Conservation (phyloP, 345 rosid species). For the Hypericum androsaemum region DNA sequence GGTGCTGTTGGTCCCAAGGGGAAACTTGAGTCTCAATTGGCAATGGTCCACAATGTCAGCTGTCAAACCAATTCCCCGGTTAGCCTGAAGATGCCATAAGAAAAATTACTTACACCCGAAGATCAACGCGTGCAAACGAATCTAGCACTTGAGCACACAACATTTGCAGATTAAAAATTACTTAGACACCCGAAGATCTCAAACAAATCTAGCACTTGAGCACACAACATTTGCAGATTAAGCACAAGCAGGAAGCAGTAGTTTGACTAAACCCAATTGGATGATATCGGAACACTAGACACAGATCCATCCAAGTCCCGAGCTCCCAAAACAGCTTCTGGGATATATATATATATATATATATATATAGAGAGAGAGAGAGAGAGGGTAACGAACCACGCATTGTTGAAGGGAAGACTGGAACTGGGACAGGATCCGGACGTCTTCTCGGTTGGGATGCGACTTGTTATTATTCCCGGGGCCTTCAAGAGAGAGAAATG, state of each 20-base stretch:
- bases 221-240: too few relatives aligned
- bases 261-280: too few relatives aligned
- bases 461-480: constrained; percentile 11
- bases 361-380: neutral
- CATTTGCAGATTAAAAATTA: neutral
- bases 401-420: constrained; percentile 73
- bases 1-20: constrained; percentile 88
- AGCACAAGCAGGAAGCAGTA: too few relatives aligned
- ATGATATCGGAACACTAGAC: too few relatives aligned
- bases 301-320: too few relatives aligned
- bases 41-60: constrained; percentile 68
- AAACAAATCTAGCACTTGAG: neutral
- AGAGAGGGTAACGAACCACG: constrained; percentile 46
- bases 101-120: neutral
- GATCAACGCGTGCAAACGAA: neutral
- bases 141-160: neutral
- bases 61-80: constrained; percentile 84
- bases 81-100: constrained; percentile 35
- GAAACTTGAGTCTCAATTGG: constrained; percentile 74
- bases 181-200: neutral
- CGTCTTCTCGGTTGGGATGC: constrained; percentile 32
- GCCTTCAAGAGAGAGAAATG: constrained; percentile 27
- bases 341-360: neutral
- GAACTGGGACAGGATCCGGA: constrained; percentile 44
- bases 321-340: neutral